Conservation (phyloP, 257 asterid genomes). For the Parsonsia alboflavescens region DNA sequence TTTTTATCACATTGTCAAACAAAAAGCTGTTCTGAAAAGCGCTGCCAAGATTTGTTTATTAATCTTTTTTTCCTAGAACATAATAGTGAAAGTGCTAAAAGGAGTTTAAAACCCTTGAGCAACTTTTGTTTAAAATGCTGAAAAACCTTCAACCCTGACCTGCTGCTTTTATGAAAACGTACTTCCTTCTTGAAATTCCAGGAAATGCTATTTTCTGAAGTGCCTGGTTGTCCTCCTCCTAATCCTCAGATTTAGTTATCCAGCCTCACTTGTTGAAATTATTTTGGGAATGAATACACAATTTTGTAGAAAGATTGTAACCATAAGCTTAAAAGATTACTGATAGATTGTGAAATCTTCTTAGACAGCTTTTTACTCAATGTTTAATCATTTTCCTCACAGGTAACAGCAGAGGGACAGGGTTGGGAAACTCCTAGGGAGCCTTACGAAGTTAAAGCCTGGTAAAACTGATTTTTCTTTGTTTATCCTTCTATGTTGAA, state of each 20-base stretch:
- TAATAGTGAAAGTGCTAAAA: neutral
- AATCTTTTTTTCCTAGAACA: neutral
- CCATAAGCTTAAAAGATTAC: neutral
- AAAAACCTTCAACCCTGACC: neutral
- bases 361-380: neutral
- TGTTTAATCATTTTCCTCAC: constrained; percentile 22
- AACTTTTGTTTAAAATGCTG: neutral
- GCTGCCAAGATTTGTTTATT: neutral
- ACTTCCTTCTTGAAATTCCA: neutral
- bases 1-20: neutral
- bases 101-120: neutral
- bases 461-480: constrained; percentile 39
- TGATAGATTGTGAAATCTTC: neutral
- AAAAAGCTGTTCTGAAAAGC: neutral
- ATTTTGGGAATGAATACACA: neutral
- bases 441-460: constrained; percentile 86
- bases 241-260: neutral
- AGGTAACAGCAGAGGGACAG: constrained; percentile 83
- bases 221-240: neutral
- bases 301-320: neutral
- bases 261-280: neutral
- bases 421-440: constrained; percentile 99
- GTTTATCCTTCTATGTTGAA: constrained; percentile 14
- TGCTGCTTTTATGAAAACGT: neutral
- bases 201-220: neutral